Base-by-base conservation (phyloP, 345 rosid species). In the Camelina neglecta region DNA sequence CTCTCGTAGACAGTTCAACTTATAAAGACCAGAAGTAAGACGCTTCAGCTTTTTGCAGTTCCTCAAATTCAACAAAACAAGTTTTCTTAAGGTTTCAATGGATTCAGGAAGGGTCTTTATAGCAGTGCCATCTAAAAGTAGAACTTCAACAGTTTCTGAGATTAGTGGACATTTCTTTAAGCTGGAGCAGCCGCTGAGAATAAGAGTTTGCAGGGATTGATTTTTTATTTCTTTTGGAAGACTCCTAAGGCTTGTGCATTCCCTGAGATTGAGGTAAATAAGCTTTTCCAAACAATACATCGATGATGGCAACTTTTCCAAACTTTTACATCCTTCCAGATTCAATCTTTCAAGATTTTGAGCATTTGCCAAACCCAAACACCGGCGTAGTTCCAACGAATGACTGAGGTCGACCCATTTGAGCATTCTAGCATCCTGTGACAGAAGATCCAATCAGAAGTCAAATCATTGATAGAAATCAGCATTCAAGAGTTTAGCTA, bases 171-270 rank as follows among this genome's bases (percentile, higher is more conserved):
- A 70, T 44, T 69, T 75, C 48, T 23, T 71, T 12, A 83, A 36
- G 0, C 26, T 77, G 33, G 54, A 57, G 81, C 87, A 85, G 3
- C 75, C 70, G 36, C 44, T 80, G 42, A 61, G 81, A 82, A 56
- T 74, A 68, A 70, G 75, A 78, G 69, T 65, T 53, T 63, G 54
- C 74, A 73, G 18, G 13, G 45, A 81, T 11, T 53, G 56, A 26
- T 8, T 11, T 54, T 54, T n/a, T 6, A 69, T 5, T 45, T 13
- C 61, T 29, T 64, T 50, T 6, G 76, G 79, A 29, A 79, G 67
- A 2, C 67, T 69, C 72, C 9, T 70, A 39, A 79, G 82, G 47
- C 61, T 74, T 42, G 54, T 71, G 48, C 83, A 84, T 5, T 54
- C 78, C 50, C 44, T 56, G 41, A 84, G 66, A 50, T 39, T 60